These are phyloP conservation scores for Xylaria sp. DNA, from an alignment of 2,329 filamentous ascomycete species.

Conservation along the genomic window DNA sequence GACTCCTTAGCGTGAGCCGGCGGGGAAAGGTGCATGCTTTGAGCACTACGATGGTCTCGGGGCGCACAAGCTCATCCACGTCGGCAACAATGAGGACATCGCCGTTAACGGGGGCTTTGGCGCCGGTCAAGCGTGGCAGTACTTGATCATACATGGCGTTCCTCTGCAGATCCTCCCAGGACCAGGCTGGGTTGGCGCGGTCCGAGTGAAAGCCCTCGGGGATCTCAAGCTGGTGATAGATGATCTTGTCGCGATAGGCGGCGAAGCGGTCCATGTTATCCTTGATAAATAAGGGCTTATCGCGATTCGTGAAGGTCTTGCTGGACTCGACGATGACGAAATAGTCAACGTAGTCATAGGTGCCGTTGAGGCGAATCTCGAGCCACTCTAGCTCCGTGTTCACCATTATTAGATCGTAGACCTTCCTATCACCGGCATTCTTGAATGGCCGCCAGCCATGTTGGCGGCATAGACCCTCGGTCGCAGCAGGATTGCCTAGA, in stretches of 20 bases:
- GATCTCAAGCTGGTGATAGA: slow-evolving; percentile 66
- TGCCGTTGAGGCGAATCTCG: slow-evolving; percentile 70
- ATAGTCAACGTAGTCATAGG: slow-evolving; percentile 70
- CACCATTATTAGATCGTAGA: slow-evolving; percentile 72
- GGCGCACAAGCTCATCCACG: slow-evolving; percentile 69
- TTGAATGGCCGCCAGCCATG: slow-evolving; percentile 55
- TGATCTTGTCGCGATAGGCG: slow-evolving; percentile 68
- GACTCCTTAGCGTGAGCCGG: slow-evolving; percentile 62
- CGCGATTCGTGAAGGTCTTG: slow-evolving; percentile 66
- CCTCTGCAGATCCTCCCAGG: slow-evolving; percentile 61
- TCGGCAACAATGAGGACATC: slow-evolving; percentile 71
- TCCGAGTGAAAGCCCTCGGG: slow-evolving; percentile 54
- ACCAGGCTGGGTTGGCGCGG: slow-evolving; percentile 56
- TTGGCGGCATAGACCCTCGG: slow-evolving; percentile 49
- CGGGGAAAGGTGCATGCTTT: slow-evolving; percentile 64
- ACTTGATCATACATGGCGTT: slow-evolving; percentile 69
- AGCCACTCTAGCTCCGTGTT: slow-evolving; percentile 74
- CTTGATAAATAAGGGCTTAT: slow-evolving; percentile 65
- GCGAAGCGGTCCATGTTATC: slow-evolving; percentile 64
- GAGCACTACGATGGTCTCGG: slow-evolving; percentile 60
- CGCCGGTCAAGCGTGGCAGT: slow-evolving; percentile 59
- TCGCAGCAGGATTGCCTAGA: slow-evolving; percentile 38
- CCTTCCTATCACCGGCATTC: slow-evolving; percentile 55
- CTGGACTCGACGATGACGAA: slow-evolving; percentile 71
- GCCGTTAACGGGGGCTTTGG: slow-evolving; percentile 56